Evolutionary conservation across 2,329 filamentous ascomycete species (phyloP).

Genomic region (Colletotrichum sp.): DNA sequence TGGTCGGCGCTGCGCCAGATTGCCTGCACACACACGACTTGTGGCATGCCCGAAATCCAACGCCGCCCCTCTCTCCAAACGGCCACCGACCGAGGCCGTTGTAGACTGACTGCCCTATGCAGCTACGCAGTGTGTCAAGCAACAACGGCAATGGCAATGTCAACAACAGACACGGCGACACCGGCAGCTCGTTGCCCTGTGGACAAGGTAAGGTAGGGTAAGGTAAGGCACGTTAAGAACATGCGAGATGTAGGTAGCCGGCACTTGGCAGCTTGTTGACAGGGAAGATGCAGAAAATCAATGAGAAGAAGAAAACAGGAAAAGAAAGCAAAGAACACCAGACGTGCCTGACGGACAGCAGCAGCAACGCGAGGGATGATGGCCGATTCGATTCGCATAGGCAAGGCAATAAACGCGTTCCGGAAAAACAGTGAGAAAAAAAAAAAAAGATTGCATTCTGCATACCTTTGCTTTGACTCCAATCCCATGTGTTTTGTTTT

Average conservation of each 20-base stretch:
- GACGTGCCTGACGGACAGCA: background rate
- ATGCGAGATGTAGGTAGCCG: conserved; percentile 7
- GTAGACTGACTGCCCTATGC: background rate
- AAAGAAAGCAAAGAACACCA: background rate
- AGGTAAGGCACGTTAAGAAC: background rate
- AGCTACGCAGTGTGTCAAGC: background rate
- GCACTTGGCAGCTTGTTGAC: conserved; percentile 19
- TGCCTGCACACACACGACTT: background rate
- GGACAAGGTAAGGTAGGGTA: background rate
- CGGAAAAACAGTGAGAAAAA: background rate
- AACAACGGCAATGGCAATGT: background rate
- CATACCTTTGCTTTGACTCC: background rate
- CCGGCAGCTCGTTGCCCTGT: background rate
- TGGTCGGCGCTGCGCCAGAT: background rate
- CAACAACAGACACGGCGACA: background rate
- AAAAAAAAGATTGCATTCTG: background rate
- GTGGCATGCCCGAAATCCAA: background rate
- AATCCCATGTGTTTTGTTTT: background rate
- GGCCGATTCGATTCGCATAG: background rate
- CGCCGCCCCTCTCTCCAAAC: background rate
- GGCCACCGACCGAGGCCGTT: background rate
- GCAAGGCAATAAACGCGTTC: background rate
- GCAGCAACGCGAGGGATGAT: background rate
- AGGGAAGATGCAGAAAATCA: background rate
- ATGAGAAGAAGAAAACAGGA: background rate